phyloP scores from a whole-genome alignment of 441 rosid genomes.

The Mallotus japonicus region DNA sequence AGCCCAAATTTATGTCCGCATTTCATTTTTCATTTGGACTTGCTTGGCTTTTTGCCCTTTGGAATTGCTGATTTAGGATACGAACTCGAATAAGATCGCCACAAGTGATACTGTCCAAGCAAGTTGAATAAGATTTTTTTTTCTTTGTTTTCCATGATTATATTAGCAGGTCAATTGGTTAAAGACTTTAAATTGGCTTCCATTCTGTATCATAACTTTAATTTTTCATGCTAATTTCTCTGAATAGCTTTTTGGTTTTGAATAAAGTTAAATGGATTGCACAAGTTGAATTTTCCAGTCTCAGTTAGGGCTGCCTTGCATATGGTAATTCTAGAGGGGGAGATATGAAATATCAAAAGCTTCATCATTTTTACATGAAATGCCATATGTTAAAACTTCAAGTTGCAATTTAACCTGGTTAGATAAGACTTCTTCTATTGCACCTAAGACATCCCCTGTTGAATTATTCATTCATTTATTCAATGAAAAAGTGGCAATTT shows the following conservation, averaged over 20 bases:
- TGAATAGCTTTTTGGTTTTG: neutral
- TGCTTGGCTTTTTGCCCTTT: neutral
- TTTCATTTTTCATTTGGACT: neutral
- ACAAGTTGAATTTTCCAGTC: neutral
- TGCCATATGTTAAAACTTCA: neutral
- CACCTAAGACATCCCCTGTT: neutral
- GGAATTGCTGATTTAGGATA: neutral
- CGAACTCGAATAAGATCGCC: neutral
- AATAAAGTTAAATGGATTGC: neutral
- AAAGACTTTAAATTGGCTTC: neutral
- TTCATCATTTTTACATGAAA: conserved; percentile 6
- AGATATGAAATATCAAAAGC: neutral
- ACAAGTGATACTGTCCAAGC: too few relatives aligned
- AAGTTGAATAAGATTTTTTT: neutral
- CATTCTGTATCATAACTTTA: too few relatives aligned
- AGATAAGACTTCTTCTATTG: neutral
- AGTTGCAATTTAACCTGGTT: neutral
- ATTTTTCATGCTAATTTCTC: too few relatives aligned
- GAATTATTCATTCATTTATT: conserved; percentile 1
- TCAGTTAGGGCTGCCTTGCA: neutral
- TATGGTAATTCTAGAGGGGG: neutral
- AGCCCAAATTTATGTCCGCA: neutral
- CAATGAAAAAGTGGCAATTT: neutral
- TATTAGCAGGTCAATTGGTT: neutral
- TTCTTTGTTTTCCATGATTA: neutral